Evolutionary conservation across 2,329 filamentous ascomycete genomes (phyloP).

Genomic region (Aspergillus novofumigatus): DNA sequence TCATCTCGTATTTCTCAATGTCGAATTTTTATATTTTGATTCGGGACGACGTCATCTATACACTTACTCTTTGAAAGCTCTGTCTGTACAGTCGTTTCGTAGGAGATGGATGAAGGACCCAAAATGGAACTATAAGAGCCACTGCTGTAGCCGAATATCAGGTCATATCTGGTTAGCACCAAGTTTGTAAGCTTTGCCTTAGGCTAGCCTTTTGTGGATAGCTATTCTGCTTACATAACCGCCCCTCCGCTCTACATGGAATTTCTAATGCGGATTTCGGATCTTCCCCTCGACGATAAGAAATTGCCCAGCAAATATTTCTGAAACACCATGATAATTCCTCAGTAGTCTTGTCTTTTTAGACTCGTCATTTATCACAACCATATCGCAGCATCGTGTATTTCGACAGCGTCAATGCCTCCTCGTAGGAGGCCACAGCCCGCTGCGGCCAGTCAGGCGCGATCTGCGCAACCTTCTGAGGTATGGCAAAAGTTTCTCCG

Average conservation of each 20-base stretch:
- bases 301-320: slow-evolving; percentile 15
- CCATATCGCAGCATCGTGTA: neutral
- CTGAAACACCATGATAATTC: slow-evolving; percentile 9
- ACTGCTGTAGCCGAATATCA: neutral
- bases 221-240: slow-evolving; percentile 7
- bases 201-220: slow-evolving; percentile 4
- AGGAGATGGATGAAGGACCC: too few species aligned
- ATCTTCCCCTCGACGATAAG: slow-evolving; percentile 20
- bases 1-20: neutral
- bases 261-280: slow-evolving; percentile 15
- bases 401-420: slow-evolving; percentile 25
- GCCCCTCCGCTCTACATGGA: slow-evolving; percentile 6
- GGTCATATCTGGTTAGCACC: neutral
- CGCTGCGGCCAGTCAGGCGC: slow-evolving; percentile 21
- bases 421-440: slow-evolving; percentile 35
- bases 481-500: slow-evolving; percentile 29
- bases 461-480: slow-evolving; percentile 26
- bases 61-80: too few species aligned
- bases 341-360: neutral
- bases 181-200: neutral
- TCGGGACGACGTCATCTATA: too few species aligned
- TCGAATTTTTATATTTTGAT: neutral
- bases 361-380: neutral
- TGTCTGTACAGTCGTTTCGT: too few species aligned
- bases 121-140: too few species aligned